phyloP scores from a whole-genome alignment of 1,284 basidiomycete species.

The Somion occarium region DNA sequence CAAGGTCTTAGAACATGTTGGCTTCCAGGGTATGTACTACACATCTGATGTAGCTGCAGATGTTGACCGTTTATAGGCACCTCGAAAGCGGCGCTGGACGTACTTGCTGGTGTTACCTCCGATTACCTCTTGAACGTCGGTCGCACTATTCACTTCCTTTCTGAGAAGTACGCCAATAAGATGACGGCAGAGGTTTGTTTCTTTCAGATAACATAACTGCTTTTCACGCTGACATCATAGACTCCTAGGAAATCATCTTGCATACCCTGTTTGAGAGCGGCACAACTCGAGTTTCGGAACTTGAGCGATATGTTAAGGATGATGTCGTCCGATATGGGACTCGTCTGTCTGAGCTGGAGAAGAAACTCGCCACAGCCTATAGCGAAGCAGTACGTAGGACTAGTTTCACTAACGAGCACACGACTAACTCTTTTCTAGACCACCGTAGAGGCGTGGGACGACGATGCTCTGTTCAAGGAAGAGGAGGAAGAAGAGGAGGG shows the following conservation, averaged over 20 bases:
- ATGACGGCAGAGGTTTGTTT: slow-evolving; percentile 76
- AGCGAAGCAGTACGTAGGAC: slow-evolving; percentile 61
- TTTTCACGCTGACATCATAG: slow-evolving; percentile 7
- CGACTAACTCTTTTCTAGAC: slow-evolving; percentile 35
- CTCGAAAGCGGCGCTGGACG: slow-evolving; percentile 69
- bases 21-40: slow-evolving; percentile 74
- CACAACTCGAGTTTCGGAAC: slow-evolving; percentile 65
- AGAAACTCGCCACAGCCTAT: slow-evolving; percentile 82
- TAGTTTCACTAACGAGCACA: slow-evolving; percentile 4
- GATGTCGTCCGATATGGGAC: slow-evolving; percentile 83
- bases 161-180: slow-evolving; percentile 73
- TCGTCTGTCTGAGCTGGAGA: slow-evolving; percentile 76
- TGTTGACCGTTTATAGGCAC: slow-evolving; percentile 39
- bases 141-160: slow-evolving; percentile 75
- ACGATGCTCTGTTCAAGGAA: slow-evolving; percentile 72
- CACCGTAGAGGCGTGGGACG: slow-evolving; percentile 58
- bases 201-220: slow-evolving; percentile 2
- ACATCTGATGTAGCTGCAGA: not conserved
- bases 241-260: slow-evolving; percentile 81
- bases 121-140: slow-evolving; percentile 88
- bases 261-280: slow-evolving; percentile 90
- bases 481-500: slow-evolving; percentile 75
- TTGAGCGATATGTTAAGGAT: slow-evolving; percentile 87
- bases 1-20: slow-evolving; percentile 80
- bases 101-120: slow-evolving; percentile 74